Evolutionary conservation across 1,284 basidiomycete genomes (phyloP).

Genomic region (Waitea zeae): DNA sequence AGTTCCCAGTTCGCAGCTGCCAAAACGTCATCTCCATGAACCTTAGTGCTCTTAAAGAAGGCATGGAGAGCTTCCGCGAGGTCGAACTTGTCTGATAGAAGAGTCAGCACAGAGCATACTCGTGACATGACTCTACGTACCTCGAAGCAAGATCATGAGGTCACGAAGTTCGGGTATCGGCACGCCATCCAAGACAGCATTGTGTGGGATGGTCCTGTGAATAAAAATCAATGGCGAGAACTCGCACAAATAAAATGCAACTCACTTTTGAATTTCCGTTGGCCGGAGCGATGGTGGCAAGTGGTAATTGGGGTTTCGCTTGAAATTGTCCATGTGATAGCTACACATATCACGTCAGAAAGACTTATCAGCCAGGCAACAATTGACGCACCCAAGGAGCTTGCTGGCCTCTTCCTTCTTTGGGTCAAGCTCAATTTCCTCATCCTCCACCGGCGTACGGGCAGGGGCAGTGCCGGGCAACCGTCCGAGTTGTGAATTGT

Average conservation of each 20-base stretch:
- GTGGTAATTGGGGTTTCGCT: conserved; percentile 65
- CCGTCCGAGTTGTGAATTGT: no score
- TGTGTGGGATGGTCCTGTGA: conserved; percentile 67
- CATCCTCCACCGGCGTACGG: conserved; percentile 20
- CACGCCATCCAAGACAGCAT: conserved; percentile 80
- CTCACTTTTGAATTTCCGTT: conserved; percentile 66
- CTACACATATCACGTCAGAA: conserved; percentile 12
- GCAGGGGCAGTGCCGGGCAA: no score
- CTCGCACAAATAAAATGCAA: conserved; percentile 19
- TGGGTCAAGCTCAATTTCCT: conserved; percentile 42
- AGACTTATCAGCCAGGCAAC: not conserved
- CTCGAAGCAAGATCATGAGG: conserved; percentile 73
- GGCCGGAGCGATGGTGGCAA: conserved; percentile 78
- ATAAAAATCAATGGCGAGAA: conserved; percentile 8
- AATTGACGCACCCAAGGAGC: conserved; percentile 50
- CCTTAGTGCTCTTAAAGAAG: conserved; percentile 43
- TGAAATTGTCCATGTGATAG: conserved; percentile 80
- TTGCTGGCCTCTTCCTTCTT: conserved; percentile 66
- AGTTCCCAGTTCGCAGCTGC: conserved; percentile 83
- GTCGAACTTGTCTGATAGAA: conserved; percentile 52
- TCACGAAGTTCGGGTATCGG: conserved; percentile 78
- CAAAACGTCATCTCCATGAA: conserved; percentile 81
- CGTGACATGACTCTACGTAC: conserved; percentile 19
- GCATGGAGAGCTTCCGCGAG: conserved; percentile 62
- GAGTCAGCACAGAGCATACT: conserved; percentile 3